These are phyloP conservation scores for Populus tremula DNA, from an alignment of 345 rosid genomes.

Conservation along the genomic window DNA sequence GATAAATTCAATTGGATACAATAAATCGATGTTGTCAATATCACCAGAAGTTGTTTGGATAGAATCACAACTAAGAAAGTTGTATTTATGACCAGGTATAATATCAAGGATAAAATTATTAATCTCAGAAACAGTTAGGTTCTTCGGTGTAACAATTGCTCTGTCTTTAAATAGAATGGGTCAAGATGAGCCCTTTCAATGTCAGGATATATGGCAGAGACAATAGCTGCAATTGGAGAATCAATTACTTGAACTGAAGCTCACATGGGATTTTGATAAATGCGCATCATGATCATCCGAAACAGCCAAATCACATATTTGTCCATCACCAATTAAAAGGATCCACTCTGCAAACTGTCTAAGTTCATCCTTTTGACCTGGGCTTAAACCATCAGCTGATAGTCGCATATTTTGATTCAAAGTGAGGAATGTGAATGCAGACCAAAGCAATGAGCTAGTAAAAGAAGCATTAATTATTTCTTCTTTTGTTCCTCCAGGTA, in stretches of 20 bases:
- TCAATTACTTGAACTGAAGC: background rate
- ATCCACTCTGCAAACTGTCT: background rate
- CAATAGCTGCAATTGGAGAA: background rate
- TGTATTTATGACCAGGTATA: background rate
- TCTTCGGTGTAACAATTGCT: background rate
- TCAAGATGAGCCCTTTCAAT: no score
- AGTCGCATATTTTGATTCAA: background rate
- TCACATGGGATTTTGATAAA: background rate
- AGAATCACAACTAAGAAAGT: background rate
- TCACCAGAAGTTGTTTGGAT: background rate
- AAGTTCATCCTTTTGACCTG: background rate
- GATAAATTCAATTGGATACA: slow-evolving; percentile 10
- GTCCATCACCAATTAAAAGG: background rate
- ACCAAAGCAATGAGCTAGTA: no score
- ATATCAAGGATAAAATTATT: background rate
- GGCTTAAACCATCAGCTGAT: no score
- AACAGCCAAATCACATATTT: background rate
- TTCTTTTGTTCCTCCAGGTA: no score
- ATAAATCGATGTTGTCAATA: background rate
- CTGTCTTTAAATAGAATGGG: background rate
- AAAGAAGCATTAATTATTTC: no score
- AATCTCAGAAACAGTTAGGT: background rate
- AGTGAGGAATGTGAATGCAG: no score
- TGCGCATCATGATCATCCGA: background rate
- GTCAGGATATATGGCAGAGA: background rate